Base-by-base conservation (phyloP, 352 stramenopile species). In the Phytophthora multivora region DNA sequence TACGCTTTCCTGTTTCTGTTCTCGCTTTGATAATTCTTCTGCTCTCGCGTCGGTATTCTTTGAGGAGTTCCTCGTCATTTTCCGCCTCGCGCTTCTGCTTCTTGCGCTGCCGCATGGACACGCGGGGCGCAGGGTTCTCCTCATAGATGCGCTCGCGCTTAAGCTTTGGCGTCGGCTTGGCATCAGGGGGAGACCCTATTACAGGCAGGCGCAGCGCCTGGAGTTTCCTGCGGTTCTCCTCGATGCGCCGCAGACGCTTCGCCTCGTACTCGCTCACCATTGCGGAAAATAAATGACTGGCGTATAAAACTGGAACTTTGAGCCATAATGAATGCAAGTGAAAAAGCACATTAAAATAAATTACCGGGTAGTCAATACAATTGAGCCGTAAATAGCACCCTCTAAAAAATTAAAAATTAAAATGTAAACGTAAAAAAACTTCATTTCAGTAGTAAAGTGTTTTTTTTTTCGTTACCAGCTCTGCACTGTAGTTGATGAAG, bases 221-320 rank as follows among this genome's bases (percentile, higher is more conserved):
- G 26, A 90, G 45, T 49, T 65, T 71, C 25, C 57, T 54, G 21
- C 73, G 75, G 62, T 90, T 90, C 60, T 78, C 70, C 33, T 73
- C 72, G 11, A 90, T 79, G 58, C 79, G 81, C 52, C 68, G 75
- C 53, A 70, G 51, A 12, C 81, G 79, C 65, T 91, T 90, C 50
- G 71, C 66, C 43, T 91, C 81, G 40, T 91, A 91, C 51, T 74
- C 81, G 49, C 68, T 77, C 56, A 86, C 48, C 18, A 38, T 11
- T 21, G 30, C 28, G 36, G 48, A 28, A n/a, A n/a, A n/a, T n/a
- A 61, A 70, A 70, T 66, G 62, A 59, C 25, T 70, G 62, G 62
- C 25, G 42, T 36, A 36, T 50, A 33, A 33, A 23, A 60, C 33
- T 13, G 47, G 28, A 23, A 23, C 21, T 23, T 23, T 23, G 21